These are phyloP conservation scores for Melampsora occidentalis DNA, from an alignment of 1,284 basidiomycete genomes.

Conservation along the genomic window DNA sequence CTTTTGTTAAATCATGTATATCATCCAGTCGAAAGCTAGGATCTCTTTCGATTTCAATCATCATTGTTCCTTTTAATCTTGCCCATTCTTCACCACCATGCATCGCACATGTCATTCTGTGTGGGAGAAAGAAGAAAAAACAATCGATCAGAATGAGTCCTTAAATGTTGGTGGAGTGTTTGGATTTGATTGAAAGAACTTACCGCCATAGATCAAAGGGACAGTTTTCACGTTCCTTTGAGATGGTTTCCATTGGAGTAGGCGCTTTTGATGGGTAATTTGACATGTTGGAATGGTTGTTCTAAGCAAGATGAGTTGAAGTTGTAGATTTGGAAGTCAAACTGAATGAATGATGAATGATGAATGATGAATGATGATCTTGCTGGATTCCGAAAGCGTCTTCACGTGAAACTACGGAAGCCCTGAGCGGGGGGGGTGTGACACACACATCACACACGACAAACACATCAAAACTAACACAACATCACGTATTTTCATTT, in stretches of 20 bases:
- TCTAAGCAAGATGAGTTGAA: too few species aligned
- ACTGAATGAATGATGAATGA: too few species aligned
- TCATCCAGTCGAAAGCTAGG: slow-evolving; percentile 60
- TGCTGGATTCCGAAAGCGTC: too few species aligned
- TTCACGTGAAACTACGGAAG: too few species aligned
- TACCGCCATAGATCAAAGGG: slow-evolving; percentile 54
- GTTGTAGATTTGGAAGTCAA: too few species aligned
- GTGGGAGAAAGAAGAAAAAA: slow-evolving; percentile 7
- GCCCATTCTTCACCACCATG: slow-evolving; percentile 54
- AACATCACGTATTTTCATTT: too few species aligned
- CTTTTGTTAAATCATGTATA: slow-evolving; percentile 61
- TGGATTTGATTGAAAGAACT: background rate
- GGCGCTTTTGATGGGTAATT: slow-evolving; percentile 28
- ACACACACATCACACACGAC: too few species aligned
- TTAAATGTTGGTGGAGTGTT: background rate
- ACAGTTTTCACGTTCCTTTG: slow-evolving; percentile 53
- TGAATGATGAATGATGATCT: too few species aligned
- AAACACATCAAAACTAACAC: too few species aligned
- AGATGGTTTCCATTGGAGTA: slow-evolving; percentile 53
- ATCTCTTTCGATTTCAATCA: slow-evolving; percentile 56
- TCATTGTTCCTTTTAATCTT: slow-evolving; percentile 51
- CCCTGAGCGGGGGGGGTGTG: too few species aligned
- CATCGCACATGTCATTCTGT: slow-evolving; percentile 53
- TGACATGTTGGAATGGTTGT: too few species aligned
- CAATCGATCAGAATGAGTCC: background rate